These are phyloP conservation scores for Hordeum pubiflorum DNA, from an alignment of 202 grass and related monocot species.

Conservation along the genomic window DNA sequence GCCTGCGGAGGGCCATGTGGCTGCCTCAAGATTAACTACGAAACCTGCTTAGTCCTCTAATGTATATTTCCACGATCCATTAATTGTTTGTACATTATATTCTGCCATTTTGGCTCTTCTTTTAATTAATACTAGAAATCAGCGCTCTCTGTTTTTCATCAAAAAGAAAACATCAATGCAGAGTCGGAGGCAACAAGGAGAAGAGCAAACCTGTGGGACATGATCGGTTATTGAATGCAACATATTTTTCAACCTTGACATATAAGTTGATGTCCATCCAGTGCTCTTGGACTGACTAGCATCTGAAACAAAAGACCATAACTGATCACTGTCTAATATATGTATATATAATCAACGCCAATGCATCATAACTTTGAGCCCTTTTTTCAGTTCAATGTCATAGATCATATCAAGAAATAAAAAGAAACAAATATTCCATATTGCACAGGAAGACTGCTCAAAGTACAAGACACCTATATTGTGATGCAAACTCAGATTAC, in stretches of 20 bases:
- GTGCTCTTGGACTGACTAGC: slow-evolving; percentile 56
- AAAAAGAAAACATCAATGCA: not conserved
- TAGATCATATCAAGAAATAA: not conserved
- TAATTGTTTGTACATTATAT: too few species aligned
- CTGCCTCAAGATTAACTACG: too few species aligned
- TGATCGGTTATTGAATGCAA: slow-evolving; percentile 80
- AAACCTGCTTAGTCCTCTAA: too few species aligned
- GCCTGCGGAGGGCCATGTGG: too few species aligned
- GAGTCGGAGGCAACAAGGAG: slow-evolving; percentile 1
- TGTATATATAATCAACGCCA: not conserved
- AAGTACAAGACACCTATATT: not conserved
- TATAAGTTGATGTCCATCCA: slow-evolving; percentile 53
- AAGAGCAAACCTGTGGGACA: slow-evolving; percentile 75
- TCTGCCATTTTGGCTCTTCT: too few species aligned
- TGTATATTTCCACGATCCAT: too few species aligned
- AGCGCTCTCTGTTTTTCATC: too few species aligned
- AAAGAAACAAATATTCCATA: not conserved
- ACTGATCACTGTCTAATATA: not conserved
- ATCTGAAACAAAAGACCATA: slow-evolving; percentile 43
- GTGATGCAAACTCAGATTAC: slow-evolving; percentile 4
- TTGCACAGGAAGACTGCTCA: not conserved
- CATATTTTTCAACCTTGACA: slow-evolving; percentile 79
- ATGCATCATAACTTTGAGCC: not conserved
- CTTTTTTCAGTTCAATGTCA: not conserved
- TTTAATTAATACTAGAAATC: too few species aligned